A percentile compares a stretch with the other conserved stretches of the same genome.
Evolutionary conservation across 345 rosid genomes (phyloP).

Genomic region (Linum tenue): DNA sequence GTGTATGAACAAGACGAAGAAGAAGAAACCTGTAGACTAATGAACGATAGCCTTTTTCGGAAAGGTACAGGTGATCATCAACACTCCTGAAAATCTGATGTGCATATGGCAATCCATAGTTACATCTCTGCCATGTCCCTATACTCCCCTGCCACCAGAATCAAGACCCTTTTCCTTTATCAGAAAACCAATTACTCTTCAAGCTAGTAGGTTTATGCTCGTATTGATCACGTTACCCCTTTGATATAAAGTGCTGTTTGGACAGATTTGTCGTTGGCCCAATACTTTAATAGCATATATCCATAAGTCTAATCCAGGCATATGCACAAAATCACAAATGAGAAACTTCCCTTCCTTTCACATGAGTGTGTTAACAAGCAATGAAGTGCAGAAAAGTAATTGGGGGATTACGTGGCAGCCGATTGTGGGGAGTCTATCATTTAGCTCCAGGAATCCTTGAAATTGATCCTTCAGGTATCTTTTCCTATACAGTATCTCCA

Average conservation of each 20-base stretch:
- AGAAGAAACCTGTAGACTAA: background rate
- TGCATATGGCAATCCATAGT: background rate
- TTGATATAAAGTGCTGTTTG: slow-evolving; percentile 15
- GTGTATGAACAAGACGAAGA: background rate
- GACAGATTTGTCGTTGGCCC: slow-evolving; percentile 8
- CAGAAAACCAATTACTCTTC: background rate
- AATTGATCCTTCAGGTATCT: slow-evolving; percentile 20
- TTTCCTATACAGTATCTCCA: slow-evolving; percentile 11
- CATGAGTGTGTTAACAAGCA: too few species aligned
- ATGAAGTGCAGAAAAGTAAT: too few species aligned
- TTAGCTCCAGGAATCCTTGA: slow-evolving; percentile 6
- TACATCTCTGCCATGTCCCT: background rate
- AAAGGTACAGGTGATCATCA: background rate
- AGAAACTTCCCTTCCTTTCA: too few species aligned
- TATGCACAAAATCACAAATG: background rate
- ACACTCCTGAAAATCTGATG: background rate
- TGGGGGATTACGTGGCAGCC: slow-evolving; percentile 34
- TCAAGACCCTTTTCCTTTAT: background rate
- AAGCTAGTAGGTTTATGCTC: too few species aligned
- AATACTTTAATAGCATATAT: slow-evolving; percentile 10
- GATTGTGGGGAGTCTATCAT: slow-evolving; percentile 14
- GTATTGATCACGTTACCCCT: too few species aligned
- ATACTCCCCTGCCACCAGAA: background rate
- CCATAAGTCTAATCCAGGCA: slow-evolving; percentile 8
- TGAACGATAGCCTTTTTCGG: background rate